Evolutionary conservation across 2,329 filamentous ascomycete genomes (phyloP).

Genomic region (Rutstroemia sp.): DNA sequence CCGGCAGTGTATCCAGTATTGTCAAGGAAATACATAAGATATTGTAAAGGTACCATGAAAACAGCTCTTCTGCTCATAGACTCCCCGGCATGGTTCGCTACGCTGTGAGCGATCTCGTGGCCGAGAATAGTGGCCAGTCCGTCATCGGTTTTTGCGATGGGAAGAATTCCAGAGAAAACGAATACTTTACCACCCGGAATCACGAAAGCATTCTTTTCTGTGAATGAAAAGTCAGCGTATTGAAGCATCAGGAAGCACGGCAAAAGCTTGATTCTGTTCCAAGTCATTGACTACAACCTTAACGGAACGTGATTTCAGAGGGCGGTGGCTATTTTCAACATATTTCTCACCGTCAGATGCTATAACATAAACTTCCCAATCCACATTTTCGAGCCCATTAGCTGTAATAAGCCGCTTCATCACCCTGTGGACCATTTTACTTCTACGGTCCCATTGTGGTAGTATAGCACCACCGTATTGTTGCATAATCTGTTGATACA

Average conservation of each 20-base stretch:
- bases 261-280: no score
- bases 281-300: no score
- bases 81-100: constrained; percentile 63
- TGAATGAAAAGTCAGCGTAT: not conserved
- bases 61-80: constrained; percentile 37
- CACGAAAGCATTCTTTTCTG: constrained; percentile 64
- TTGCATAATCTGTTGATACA: constrained; percentile 50
- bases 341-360: constrained; percentile 43
- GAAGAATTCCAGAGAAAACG: constrained; percentile 66
- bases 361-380: constrained; percentile 72
- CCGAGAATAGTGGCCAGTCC: constrained; percentile 68
- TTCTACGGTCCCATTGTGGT: constrained; percentile 49
- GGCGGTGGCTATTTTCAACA: no score
- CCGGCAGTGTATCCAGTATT: constrained; percentile 18
- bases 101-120: constrained; percentile 73
- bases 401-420: constrained; percentile 60
- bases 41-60: constrained; percentile 33
- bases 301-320: no score
- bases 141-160: constrained; percentile 58
- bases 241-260: not conserved
- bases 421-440: constrained; percentile 51
- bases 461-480: constrained; percentile 47
- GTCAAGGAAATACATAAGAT: constrained; percentile 31
- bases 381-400: constrained; percentile 47
- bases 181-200: constrained; percentile 75